Conservation (phyloP, 1,284 basidiomycete species). For the Marasmius tenuissimus region DNA sequence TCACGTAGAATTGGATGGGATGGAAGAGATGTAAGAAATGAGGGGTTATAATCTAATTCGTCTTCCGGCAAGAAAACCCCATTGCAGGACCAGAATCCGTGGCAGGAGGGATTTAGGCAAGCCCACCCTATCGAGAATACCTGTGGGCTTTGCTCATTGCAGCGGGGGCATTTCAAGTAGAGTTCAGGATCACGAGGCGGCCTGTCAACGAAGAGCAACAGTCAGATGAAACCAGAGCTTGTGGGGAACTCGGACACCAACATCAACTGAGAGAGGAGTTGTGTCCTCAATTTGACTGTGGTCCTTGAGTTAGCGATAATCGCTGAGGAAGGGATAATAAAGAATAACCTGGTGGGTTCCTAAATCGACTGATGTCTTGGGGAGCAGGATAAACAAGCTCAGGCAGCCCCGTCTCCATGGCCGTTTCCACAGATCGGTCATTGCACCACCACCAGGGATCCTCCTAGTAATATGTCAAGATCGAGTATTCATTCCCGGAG, state of each 20-base stretch:
- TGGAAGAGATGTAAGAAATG: slow-evolving; percentile 42
- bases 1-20: slow-evolving; percentile 13
- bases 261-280: slow-evolving; percentile 7
- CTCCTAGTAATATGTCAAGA: slow-evolving; percentile 25
- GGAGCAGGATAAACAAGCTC: neutral
- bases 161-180: slow-evolving; percentile 28
- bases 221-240: neutral
- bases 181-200: slow-evolving; percentile 7
- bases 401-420: neutral
- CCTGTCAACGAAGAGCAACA: neutral
- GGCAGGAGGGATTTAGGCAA: slow-evolving; percentile 60
- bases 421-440: neutral
- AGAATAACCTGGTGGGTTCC: slow-evolving; percentile 9
- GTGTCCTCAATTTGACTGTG: slow-evolving; percentile 5
- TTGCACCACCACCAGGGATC: slow-evolving; percentile 51
- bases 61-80: slow-evolving; percentile 26
- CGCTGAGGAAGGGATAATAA: neutral
- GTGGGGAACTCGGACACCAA: neutral
- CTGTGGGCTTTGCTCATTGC: slow-evolving; percentile 42
- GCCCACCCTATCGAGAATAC: slow-evolving; percentile 60
- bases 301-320: neutral
- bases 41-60: slow-evolving; percentile 42
- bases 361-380: neutral
- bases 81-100: slow-evolving; percentile 49
- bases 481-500: neutral